Base-by-base conservation (phyloP, 805 yeast genomes). In the Yarrowia divulgata region DNA sequence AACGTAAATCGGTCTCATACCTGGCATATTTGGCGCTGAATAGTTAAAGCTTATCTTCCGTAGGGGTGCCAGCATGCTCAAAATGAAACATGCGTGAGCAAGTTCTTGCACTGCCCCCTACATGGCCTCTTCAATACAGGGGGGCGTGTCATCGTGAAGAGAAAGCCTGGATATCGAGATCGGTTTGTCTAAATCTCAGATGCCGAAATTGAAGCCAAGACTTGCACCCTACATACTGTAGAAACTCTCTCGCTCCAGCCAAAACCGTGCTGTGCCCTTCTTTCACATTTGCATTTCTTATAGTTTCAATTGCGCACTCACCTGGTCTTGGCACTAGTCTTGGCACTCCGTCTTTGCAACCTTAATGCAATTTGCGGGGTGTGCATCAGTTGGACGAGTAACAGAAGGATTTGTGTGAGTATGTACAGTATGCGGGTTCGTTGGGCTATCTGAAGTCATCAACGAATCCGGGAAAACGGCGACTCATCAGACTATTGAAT, bases 301-400 rank as follows among this genome's bases (percentile, higher is more conserved):
- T 13, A 23, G 45, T 37, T 54, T 54, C 34, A 54, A 12, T 54
- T 54, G 60, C 45, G 19, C 45, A 14, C 43, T 32, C 43, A 9
- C 34, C 32, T 18, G 34, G 60, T 54, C 60, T 54, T 54, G 60
- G 60, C 45, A 54, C 60, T 34, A 54, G 45, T 39, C 60, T 54
- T 54, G 60, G 60, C 60, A 39, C 14, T 19, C 45, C 18, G 19
- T 39, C 43, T 37, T 18, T 8, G 2, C 8, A 54, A 37, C 45
- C 18, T 23, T 12, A 23, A 23, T 6, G 7, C 5, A 7, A 8
- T 54, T 54, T 54, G 60, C 60, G 60, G 60, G 45, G 60, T 35
- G 45, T 19, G 34, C 43, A 14, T 34, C 57, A 50, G 16, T 10
- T 34, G 6, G 43, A 52, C 32, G 18, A 16, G 18, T n/a, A 32